Base-by-base conservation (phyloP, 768 basidiomycete genomes). In the Naganishia friedmannii region DNA sequence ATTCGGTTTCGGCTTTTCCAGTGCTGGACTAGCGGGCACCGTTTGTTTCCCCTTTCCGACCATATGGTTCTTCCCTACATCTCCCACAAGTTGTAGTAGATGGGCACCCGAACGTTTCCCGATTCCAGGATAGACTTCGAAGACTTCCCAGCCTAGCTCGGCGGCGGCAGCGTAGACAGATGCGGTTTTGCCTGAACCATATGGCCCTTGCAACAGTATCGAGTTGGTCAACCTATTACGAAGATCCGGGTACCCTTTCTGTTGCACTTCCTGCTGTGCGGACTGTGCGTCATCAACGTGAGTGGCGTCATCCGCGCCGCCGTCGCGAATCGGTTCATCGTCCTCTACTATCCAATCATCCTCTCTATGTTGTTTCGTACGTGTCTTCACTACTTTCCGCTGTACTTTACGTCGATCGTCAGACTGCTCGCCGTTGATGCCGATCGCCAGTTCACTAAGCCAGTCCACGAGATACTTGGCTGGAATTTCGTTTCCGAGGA, bases 111-210 rank as follows among this genome's bases (percentile, higher is more conserved):
- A 90, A 42, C 96, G 87, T 76, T 87, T 90, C n/a, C 93, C 93
- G 65, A 94, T 88, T 2, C 96, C 96, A 29, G 96, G 91, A 82
- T 93, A 90, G 15, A 98, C 93, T 79, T 99, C 96, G 76, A 97
- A 96, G 15, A 98, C 87, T 60, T 94, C 91, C 91, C 92, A 99
- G 17, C 89, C 92, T 39, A 99, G 84, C 81, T 99, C 95, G 66
- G 88, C 87, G 5, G 93, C 92, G 77, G 93, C 94, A 0, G 95
- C 93, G 81, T 96, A 93, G 1, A 96, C 89, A 26, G 92, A 86
- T 1, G 92, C 88, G 6, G 93, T 94, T 83, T 99, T 99, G 37
- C 96, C 96, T 66, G 84, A 85, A 13, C 94, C 95, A 37, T 85
- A 82, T 0, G 92, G 93, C 0, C 96, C 96, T 53, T 83, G 78